Conservation (phyloP, 306 rosid genomes). For the Macrotyloma uniflorum region DNA sequence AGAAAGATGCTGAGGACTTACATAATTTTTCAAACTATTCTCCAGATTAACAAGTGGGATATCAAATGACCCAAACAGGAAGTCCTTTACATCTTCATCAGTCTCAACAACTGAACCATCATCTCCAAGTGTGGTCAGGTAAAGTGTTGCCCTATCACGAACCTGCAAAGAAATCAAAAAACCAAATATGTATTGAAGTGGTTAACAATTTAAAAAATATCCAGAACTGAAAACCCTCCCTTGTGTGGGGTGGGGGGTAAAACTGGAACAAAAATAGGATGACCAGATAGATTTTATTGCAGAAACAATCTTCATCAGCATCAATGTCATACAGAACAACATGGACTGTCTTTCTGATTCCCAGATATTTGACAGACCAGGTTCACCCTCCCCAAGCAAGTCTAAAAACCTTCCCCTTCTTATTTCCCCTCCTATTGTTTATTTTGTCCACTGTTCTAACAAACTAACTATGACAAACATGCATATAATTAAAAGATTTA, state of each 20-base stretch:
- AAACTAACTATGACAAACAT: background rate
- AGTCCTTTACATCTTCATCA: constrained; percentile 71
- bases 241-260: background rate
- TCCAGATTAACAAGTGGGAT: constrained; percentile 92
- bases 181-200: constrained; percentile 3
- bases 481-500: constrained; percentile 12
- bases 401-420: background rate
- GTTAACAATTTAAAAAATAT: background rate
- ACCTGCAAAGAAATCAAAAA: constrained; percentile 59
- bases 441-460: background rate
- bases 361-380: background rate
- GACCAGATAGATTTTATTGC: background rate
- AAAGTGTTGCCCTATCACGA: constrained; percentile 97
- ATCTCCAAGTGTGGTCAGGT: constrained; percentile 82
- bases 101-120: constrained; percentile 80
- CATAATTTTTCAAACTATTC: constrained; percentile 89
- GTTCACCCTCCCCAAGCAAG: background rate
- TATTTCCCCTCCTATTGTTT: background rate
- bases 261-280: background rate
- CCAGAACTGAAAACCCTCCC: background rate
- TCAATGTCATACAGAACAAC: background rate
- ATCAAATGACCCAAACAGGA: constrained; percentile 89
- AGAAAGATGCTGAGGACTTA: constrained; percentile 50
- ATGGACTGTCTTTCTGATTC: background rate
- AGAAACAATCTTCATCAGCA: background rate